These are phyloP conservation scores for Silene vulgaris DNA, from an alignment of 179 eudicot genomes.

Conservation along the genomic window DNA sequence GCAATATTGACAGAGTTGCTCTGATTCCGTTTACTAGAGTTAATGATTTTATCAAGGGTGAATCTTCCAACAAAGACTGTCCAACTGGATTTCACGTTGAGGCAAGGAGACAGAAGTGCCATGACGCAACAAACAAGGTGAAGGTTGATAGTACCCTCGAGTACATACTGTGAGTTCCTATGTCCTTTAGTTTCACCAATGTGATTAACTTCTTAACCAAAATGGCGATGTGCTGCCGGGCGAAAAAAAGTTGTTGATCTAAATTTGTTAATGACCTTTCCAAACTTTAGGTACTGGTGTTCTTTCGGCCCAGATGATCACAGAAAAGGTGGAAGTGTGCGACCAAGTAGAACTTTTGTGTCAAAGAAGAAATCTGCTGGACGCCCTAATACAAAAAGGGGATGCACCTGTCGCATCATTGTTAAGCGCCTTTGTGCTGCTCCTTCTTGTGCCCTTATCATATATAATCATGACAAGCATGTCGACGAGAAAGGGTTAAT, in stretches of 20 bases:
- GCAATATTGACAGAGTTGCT: constrained; percentile 75
- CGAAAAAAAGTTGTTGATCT: background rate
- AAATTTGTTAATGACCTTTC: background rate
- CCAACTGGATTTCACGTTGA: constrained; percentile 91
- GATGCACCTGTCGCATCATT: constrained; percentile 87
- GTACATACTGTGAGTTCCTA: constrained; percentile 66
- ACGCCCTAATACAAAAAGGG: constrained; percentile 87
- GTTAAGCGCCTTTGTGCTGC: constrained; percentile 86
- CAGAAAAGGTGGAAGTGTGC: constrained; percentile 73
- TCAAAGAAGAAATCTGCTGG: constrained; percentile 72
- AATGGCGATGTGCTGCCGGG: background rate
- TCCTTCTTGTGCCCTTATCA: constrained; percentile 79
- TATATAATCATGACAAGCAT: constrained; percentile 83
- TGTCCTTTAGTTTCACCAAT: background rate
- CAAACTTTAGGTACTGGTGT: constrained; percentile 76
- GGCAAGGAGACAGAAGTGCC: constrained; percentile 67
- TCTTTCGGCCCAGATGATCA: constrained; percentile 97
- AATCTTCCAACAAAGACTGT: constrained; percentile 68
- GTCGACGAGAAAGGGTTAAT: constrained; percentile 75
- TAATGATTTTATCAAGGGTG: constrained; percentile 83
- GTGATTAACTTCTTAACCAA: background rate
- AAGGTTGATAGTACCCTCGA: constrained; percentile 94
- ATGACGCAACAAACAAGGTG: constrained; percentile 54
- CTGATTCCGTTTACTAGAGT: constrained; percentile 86
- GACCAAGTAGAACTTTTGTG: constrained; percentile 72